Evolutionary conservation across 805 yeast species (phyloP).

Genomic region (Candida cerambycidarum): DNA sequence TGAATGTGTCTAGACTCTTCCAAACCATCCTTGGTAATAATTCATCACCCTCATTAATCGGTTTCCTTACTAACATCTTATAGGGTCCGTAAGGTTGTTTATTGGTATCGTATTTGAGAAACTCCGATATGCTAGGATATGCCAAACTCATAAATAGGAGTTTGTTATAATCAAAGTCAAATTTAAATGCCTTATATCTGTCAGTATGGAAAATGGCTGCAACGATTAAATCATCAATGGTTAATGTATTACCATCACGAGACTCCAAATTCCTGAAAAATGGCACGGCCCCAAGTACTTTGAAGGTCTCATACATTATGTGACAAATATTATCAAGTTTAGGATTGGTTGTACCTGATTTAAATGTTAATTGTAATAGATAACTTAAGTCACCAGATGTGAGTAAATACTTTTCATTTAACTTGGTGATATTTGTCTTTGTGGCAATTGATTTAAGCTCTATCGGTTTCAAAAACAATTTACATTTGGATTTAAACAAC

Average conservation of each 20-base stretch:
- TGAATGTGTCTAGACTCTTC: conserved; percentile 7
- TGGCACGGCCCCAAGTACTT: conserved; percentile 51
- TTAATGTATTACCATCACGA: conserved; percentile 36
- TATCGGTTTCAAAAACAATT: conserved; percentile 17
- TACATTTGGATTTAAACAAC: conserved; percentile 20
- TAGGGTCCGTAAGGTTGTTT: background rate
- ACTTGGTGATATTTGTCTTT: conserved; percentile 15
- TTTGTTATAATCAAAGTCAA: conserved; percentile 39
- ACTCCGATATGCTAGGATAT: background rate
- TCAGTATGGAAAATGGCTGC: conserved; percentile 41
- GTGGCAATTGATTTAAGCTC: conserved; percentile 21
- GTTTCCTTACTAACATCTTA: background rate
- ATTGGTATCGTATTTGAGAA: conserved; percentile 1
- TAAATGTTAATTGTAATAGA: conserved; percentile 20
- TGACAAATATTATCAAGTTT: conserved; percentile 14
- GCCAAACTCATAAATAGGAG: conserved; percentile 49
- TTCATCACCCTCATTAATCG: conserved; percentile 1
- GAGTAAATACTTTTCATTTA: conserved; percentile 16
- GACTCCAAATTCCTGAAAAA: conserved; percentile 37
- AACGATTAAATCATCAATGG: conserved; percentile 30
- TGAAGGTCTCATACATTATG: conserved; percentile 40
- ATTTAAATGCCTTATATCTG: conserved; percentile 34
- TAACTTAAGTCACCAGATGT: conserved; percentile 22
- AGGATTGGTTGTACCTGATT: conserved; percentile 7
- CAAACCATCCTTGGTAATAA: conserved; percentile 8